Evolutionary conservation across 2,329 filamentous ascomycete genomes (phyloP), one percentile per base, ranked within the genome.

Genomic region (Venturia effusa): DNA sequence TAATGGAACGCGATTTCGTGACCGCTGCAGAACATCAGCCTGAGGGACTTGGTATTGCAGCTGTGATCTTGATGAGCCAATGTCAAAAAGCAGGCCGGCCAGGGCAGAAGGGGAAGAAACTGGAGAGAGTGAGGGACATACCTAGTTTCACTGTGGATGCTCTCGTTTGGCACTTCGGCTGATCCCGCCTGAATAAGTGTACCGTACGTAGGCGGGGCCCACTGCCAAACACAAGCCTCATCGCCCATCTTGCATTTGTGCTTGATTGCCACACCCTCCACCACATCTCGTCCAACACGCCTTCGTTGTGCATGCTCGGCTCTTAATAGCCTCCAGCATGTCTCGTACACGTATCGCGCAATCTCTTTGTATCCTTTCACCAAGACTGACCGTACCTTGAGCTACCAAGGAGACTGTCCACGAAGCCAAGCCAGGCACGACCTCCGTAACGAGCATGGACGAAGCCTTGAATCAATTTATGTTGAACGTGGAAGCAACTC

Each of bases 401-500:
- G 30, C 51, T 34, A 57, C 51, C 30, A 32, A 57, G 51, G n/a
- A 57, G 51, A 57, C 34, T 34, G 51, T 34, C 17, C 15, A n/a
- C 51, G 15, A 57, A 17, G 19, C 34, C 51, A 17, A 27, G 10
- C 45, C 22, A 27, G 22, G 10, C 8, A 51, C 45, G 10, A 57
- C 51, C 17, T 8, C 30, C 34, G 51, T 19, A 57, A 37, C 34
- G 5, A 62, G 24, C 24, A 63, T 63, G 61, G 48, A 63, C 34
- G 41, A 62, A 32, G 61, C 45, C 17, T 51, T 63, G 34, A 17
- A 37, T 11, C 61, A 59, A 32, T 63, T 37, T 30, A 55, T 63
- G 51, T 30, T 37, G 8, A 63, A 63, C 30, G 34, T 63, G 10
- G 61, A 59, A 37, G 45, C 61, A 17, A 63, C 61, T 27, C 61